Conservation (phyloP, 495 filamentous ascomycete species). For the Letharia columbiana region DNA sequence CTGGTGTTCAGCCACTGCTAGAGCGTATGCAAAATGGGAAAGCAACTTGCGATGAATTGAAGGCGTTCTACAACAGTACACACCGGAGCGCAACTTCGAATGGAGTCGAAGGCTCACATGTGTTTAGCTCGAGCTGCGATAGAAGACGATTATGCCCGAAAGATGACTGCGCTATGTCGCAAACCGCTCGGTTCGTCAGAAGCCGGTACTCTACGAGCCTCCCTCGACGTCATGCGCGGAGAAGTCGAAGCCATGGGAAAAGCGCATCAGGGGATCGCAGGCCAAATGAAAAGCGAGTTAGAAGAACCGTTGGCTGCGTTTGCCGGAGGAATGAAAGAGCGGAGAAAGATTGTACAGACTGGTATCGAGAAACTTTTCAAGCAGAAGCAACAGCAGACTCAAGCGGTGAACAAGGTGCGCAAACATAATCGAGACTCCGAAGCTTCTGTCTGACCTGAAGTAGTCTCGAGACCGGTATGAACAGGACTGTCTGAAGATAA, state of each 20-base stretch:
- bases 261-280: constrained; percentile 78
- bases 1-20: constrained; percentile 83
- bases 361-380: constrained; percentile 91
- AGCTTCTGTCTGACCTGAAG: constrained; percentile 25
- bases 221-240: constrained; percentile 75
- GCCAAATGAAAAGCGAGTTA: constrained; percentile 93
- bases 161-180: constrained; percentile 73
- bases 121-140: constrained; percentile 73
- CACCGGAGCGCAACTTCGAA: constrained; percentile 35
- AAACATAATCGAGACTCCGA: background rate
- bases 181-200: constrained; percentile 90
- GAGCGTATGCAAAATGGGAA: constrained; percentile 96
- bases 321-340: constrained; percentile 86
- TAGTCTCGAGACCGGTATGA: constrained; percentile 89
- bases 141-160: constrained; percentile 96
- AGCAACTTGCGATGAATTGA: constrained; percentile 88
- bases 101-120: constrained; percentile 1
- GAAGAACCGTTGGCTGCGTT: constrained; percentile 92
- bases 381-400: constrained; percentile 83
- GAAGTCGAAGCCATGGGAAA: constrained; percentile 96
- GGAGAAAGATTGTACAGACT: constrained; percentile 89
- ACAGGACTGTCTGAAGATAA: constrained; percentile 95
- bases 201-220: constrained; percentile 69
- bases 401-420: constrained; percentile 77
- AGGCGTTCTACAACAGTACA: constrained; percentile 81